phyloP scores from a whole-genome alignment of 1,284 basidiomycete species.

The Ceratobasidium sp. region DNA sequence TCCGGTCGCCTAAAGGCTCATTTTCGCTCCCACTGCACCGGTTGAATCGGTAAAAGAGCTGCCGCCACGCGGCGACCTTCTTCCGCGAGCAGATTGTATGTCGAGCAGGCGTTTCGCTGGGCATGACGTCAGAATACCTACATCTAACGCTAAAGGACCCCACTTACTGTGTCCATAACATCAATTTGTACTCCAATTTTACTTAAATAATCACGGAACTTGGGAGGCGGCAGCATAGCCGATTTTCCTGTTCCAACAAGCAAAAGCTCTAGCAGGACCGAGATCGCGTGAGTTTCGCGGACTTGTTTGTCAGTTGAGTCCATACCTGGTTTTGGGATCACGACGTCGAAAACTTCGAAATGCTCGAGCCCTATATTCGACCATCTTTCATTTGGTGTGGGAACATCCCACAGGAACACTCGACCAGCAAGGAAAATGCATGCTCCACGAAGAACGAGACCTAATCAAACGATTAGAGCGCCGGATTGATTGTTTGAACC shows the following conservation, averaged over 20 bases:
- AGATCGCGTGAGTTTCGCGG: background rate
- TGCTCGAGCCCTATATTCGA: constrained; percentile 74
- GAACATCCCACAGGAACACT: constrained; percentile 91
- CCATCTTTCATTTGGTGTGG: constrained; percentile 60
- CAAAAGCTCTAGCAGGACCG: constrained; percentile 74
- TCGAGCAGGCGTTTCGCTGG: constrained; percentile 91
- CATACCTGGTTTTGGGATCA: constrained; percentile 87
- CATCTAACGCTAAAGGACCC: background rate
- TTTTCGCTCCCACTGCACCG: constrained; percentile 47
- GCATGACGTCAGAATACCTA: constrained; percentile 8
- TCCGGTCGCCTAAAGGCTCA: background rate
- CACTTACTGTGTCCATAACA: constrained; percentile 90
- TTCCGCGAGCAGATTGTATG: constrained; percentile 92
- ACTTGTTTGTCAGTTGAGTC: constrained; percentile 39
- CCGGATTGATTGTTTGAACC: background rate
- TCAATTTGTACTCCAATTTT: constrained; percentile 89
- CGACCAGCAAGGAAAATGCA: constrained; percentile 87
- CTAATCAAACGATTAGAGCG: constrained; percentile 50
- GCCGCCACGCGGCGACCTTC: constrained; percentile 93
- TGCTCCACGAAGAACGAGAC: constrained; percentile 78
- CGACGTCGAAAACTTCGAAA: constrained; percentile 82
- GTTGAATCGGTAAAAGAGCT: constrained; percentile 77
- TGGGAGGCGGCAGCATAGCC: constrained; percentile 75
- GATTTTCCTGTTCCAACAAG: constrained; percentile 87
- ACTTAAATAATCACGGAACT: constrained; percentile 74